Conservation (phyloP, 179 eudicot species). For the Nepenthes alata region DNA sequence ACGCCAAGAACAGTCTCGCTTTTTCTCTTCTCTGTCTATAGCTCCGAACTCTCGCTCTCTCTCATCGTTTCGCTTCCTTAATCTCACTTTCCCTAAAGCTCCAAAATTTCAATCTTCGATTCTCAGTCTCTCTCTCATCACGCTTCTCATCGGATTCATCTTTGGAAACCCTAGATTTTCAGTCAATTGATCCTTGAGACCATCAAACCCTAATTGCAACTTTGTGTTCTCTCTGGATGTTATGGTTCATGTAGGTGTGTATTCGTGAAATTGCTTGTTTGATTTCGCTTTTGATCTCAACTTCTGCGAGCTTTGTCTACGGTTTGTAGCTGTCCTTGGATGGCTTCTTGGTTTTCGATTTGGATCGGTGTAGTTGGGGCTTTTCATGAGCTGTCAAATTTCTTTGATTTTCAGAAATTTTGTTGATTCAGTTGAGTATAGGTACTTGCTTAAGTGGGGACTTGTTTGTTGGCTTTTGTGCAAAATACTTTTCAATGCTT, state of each 20-base stretch:
- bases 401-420: too few relatives aligned
- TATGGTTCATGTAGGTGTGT: slow-evolving; percentile 1
- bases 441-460: too few relatives aligned
- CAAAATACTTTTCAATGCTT: too few relatives aligned
- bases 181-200: not conserved
- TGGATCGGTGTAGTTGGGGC: too few relatives aligned
- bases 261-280: not conserved
- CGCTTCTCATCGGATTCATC: too few relatives aligned
- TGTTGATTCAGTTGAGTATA: too few relatives aligned
- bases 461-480: too few relatives aligned
- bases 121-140: not conserved
- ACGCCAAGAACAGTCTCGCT: not conserved
- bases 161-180: not conserved
- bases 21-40: not conserved
- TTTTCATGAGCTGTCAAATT: too few relatives aligned
- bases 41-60: not conserved
- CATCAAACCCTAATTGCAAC: not conserved
- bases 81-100: not conserved
- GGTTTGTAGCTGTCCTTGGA: not conserved
- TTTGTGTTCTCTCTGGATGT: not conserved
- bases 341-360: too few relatives aligned
- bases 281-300: not conserved
- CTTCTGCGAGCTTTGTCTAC: not conserved
- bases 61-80: not conserved
- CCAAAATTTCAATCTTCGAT: not conserved